phyloP scores from a whole-genome alignment of 1,284 basidiomycete genomes.

The Puccinia sorghi region DNA sequence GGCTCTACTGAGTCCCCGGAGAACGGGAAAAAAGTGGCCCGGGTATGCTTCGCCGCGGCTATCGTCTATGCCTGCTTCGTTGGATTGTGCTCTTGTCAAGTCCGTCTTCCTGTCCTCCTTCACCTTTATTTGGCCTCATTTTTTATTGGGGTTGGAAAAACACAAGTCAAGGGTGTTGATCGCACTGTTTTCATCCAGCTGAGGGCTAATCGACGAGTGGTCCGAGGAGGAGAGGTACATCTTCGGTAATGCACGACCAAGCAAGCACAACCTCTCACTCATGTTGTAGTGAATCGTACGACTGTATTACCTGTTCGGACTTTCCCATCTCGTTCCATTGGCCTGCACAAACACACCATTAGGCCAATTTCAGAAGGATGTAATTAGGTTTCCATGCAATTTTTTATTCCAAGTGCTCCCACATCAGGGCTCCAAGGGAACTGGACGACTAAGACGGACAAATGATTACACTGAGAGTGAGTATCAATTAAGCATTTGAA shows the following conservation, averaged over 20 bases:
- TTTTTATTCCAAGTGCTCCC: too few species aligned
- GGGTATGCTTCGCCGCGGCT: constrained; percentile 29
- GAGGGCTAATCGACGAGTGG: constrained; percentile 36
- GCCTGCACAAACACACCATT: neutral
- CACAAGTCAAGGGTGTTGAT: neutral
- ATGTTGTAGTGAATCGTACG: neutral
- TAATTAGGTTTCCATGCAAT: too few species aligned
- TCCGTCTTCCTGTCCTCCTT: neutral
- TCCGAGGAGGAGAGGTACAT: constrained; percentile 35
- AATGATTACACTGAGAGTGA: too few species aligned
- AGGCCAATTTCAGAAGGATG: too few species aligned
- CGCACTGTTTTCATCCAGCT: neutral
- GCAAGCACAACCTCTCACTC: neutral
- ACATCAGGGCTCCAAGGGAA: too few species aligned
- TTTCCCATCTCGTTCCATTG: neutral
- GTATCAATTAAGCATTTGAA: too few species aligned
- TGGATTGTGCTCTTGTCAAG: constrained; percentile 41
- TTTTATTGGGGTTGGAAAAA: neutral
- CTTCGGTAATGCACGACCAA: constrained; percentile 14
- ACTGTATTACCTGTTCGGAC: neutral
- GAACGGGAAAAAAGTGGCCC: constrained; percentile 30
- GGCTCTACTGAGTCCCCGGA: constrained; percentile 27
- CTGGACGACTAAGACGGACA: too few species aligned
- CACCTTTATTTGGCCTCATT: neutral
- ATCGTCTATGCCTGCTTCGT: constrained; percentile 30